Percentiles rank a stretch among this genome's conserved stretches.
These are phyloP conservation scores for Coniosporium apollinis DNA, from an alignment of 495 filamentous ascomycete species.

Conservation along the genomic window DNA sequence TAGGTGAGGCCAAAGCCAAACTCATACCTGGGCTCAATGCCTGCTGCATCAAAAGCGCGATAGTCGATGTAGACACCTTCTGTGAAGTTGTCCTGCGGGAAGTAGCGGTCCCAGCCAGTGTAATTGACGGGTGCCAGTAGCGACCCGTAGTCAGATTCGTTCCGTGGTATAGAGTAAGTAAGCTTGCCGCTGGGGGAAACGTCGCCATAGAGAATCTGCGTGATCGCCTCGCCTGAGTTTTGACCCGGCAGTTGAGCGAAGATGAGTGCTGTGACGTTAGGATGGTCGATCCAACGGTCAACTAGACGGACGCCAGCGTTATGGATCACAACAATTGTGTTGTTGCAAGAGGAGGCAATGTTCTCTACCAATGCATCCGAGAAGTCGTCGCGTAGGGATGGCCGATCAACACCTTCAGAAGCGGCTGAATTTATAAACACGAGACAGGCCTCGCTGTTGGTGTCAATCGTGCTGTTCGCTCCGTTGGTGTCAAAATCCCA, in stretches of 20 bases:
- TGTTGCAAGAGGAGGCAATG: constrained; percentile 13
- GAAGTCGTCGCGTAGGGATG: constrained; percentile 6
- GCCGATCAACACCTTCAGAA: constrained; percentile 13
- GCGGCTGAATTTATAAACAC: constrained; percentile 18
- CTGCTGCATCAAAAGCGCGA: constrained; percentile 11
- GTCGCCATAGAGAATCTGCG: constrained; percentile 13
- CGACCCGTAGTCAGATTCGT: constrained; percentile 10
- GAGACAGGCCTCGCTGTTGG: constrained; percentile 11
- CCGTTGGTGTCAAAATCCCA: constrained; percentile 7
- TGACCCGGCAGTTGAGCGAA: constrained; percentile 16
- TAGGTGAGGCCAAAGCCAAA: constrained; percentile 16
- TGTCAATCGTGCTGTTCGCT: constrained; percentile 5
- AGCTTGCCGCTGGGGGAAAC: constrained; percentile 9
- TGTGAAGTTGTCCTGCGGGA: constrained; percentile 11
- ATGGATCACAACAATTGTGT: constrained; percentile 17
- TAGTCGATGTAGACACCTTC: constrained; percentile 21
- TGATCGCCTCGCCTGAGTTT: constrained; percentile 12
- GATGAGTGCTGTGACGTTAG: constrained; percentile 18
- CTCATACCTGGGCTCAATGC: constrained; percentile 15
- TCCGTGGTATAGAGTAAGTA: constrained; percentile 13
- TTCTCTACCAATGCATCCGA: constrained; percentile 11
- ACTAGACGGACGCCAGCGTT: constrained; percentile 14
- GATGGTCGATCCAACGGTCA: constrained; percentile 14
- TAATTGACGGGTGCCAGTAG: constrained; percentile 5
- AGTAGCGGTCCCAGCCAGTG: constrained; percentile 1